Percentiles rank a stretch among this genome's conserved stretches.
phyloP scores from a whole-genome alignment of 768 basidiomycete genomes.

The Auriscalpium vulgare region DNA sequence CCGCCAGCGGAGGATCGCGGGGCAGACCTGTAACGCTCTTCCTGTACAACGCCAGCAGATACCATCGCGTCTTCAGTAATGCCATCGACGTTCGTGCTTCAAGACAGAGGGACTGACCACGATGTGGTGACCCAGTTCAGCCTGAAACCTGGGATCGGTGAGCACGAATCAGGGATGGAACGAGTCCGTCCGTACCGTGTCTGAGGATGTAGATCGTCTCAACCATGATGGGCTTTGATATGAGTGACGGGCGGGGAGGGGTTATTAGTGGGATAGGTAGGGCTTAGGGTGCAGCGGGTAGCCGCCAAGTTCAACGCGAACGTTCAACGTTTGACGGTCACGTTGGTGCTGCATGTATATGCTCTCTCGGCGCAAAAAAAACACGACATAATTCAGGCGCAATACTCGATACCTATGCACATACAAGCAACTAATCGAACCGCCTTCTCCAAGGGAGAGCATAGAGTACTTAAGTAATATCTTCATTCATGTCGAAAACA shows the following conservation, averaged over 20 bases:
- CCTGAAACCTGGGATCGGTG: constrained; percentile 48
- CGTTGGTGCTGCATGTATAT: no score
- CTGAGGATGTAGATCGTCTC: constrained; percentile 62
- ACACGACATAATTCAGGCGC: neutral
- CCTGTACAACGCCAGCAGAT: constrained; percentile 29
- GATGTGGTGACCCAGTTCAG: constrained; percentile 60
- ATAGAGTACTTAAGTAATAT: neutral
- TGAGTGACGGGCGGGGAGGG: neutral
- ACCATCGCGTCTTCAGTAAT: neutral
- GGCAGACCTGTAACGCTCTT: constrained; percentile 57
- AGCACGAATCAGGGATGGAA: neutral
- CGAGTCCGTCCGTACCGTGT: constrained; percentile 39
- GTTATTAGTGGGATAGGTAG: neutral
- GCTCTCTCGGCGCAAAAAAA: neutral
- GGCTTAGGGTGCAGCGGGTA: neutral
- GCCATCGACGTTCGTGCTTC: neutral
- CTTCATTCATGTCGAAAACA: constrained; percentile 2
- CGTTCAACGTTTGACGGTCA: no score
- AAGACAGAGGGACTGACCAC: constrained; percentile 40
- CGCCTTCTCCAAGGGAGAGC: neutral
- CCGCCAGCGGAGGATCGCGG: constrained; percentile 67
- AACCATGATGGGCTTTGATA: constrained; percentile 28
- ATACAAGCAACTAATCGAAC: neutral
- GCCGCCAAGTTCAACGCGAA: no score
- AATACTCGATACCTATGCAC: constrained; percentile 11